Conservation (phyloP, 306 rosid genomes). For the Gillenia trifoliata region DNA sequence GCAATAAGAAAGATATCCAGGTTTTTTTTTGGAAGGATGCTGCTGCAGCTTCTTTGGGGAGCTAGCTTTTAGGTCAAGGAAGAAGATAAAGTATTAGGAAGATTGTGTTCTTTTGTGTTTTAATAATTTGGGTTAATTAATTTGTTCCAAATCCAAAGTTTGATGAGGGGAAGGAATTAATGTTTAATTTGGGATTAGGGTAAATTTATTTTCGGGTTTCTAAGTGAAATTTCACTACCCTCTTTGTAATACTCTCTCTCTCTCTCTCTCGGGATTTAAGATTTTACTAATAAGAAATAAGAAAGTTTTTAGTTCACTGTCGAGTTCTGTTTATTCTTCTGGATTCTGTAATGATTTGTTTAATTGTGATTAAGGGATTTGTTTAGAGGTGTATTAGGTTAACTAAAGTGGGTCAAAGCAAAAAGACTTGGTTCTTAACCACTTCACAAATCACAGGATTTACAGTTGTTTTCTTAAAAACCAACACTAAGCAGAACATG, state of each 20-base stretch:
- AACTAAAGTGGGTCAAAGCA: background rate
- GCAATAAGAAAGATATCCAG: slow-evolving; percentile 45
- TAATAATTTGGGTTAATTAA: slow-evolving; percentile 32
- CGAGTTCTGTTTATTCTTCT: background rate
- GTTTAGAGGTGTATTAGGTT: background rate
- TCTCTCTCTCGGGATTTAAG: background rate
- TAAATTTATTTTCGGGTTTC: background rate
- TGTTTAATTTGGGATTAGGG: slow-evolving; percentile 12
- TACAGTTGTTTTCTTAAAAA: background rate
- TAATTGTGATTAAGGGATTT: background rate
- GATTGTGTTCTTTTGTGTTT: background rate
- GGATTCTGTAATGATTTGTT: background rate
- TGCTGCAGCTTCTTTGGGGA: slow-evolving; percentile 33
- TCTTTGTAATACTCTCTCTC: background rate
- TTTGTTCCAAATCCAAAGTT: slow-evolving; percentile 21
- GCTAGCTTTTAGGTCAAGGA: slow-evolving; percentile 22
- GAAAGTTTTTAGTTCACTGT: background rate
- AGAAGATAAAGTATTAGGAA: slow-evolving; percentile 16
- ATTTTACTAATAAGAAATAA: slow-evolving; percentile 8
- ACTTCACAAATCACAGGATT: background rate
- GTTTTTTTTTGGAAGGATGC: slow-evolving; percentile 28
- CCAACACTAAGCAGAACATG: background rate
- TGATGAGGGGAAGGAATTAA: background rate
- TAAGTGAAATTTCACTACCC: background rate
- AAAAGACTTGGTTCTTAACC: background rate